These are phyloP conservation scores for Breviolum minutum DNA, from an alignment of 73 alveolate genomes.

Conservation along the genomic window DNA sequence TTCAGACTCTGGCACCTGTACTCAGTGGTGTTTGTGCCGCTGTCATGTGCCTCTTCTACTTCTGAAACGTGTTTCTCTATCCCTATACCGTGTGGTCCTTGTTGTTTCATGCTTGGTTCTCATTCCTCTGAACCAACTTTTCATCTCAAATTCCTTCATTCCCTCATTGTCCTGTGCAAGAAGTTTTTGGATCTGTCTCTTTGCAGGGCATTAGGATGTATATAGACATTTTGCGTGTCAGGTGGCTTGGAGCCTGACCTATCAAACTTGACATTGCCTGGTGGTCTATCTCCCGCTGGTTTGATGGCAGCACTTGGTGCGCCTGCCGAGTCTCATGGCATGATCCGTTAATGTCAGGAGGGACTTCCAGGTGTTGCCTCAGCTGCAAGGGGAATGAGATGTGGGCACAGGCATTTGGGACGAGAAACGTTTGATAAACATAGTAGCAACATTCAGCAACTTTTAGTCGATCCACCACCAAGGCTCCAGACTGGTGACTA, in stretches of 20 bases:
- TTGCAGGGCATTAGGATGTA: not conserved
- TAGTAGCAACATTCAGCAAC: too few relatives aligned
- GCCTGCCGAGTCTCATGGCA: conserved; percentile 18
- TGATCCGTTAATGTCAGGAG: not conserved
- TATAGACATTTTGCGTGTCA: not conserved
- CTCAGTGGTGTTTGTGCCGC: too few relatives aligned
- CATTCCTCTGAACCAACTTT: too few relatives aligned
- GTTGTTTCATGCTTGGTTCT: too few relatives aligned
- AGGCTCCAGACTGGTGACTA: conserved; percentile 37
- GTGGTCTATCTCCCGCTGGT: conserved; percentile 61
- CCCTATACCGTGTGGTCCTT: too few relatives aligned
- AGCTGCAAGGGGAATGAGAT: too few relatives aligned
- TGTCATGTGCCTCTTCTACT: too few relatives aligned
- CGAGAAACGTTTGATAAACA: not conserved
- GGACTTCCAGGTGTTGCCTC: not conserved
- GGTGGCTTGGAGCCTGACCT: conserved; percentile 91
- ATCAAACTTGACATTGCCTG: conserved; percentile 1
- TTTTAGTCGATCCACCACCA: not conserved
- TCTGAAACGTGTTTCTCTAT: too few relatives aligned
- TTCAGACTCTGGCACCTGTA: too few relatives aligned
- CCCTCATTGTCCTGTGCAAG: not conserved
- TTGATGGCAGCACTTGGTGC: conserved; percentile 47
- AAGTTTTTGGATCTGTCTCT: not conserved
- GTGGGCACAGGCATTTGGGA: not conserved
- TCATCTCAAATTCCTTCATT: too few relatives aligned